phyloP scores from a whole-genome alignment of 148 eudicot genomes.

The Camellia granthamiana region DNA sequence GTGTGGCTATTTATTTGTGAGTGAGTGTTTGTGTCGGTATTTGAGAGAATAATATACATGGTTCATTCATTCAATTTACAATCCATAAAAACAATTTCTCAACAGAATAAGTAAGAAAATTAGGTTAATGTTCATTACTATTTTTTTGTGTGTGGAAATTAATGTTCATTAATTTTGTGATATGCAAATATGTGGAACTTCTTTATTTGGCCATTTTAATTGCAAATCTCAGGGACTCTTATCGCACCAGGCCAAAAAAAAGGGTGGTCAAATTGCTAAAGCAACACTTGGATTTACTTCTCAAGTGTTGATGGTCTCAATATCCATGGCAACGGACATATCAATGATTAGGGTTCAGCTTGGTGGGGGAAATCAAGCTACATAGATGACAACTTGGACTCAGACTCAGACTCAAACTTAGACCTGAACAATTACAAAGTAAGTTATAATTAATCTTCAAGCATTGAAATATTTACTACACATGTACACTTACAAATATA shows the following conservation, averaged over 20 bases:
- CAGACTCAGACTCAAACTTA: background rate
- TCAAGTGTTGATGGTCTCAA: background rate
- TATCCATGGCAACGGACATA: background rate
- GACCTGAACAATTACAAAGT: too few relatives aligned
- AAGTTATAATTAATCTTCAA: too few relatives aligned
- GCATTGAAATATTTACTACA: too few relatives aligned
- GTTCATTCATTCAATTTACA: too few relatives aligned
- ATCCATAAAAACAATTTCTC: too few relatives aligned
- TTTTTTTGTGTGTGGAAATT: background rate
- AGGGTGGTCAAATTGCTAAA: background rate
- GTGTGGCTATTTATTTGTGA: background rate
- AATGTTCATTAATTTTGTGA: background rate
- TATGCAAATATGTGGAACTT: too few relatives aligned
- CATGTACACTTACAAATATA: too few relatives aligned
- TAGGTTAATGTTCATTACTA: too few relatives aligned
- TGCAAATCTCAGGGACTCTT: conserved; percentile 1
- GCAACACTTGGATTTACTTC: conserved; percentile 1
- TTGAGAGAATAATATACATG: too few relatives aligned
- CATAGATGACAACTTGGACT: background rate
- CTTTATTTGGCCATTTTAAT: too few relatives aligned
- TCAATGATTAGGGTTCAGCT: background rate
- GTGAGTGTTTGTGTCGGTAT: too few relatives aligned
- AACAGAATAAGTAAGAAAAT: too few relatives aligned
- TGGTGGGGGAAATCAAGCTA: background rate
- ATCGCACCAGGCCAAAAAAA: background rate